phyloP scores from a whole-genome alignment of 768 basidiomycete genomes.

The Amanita molliuscula region DNA sequence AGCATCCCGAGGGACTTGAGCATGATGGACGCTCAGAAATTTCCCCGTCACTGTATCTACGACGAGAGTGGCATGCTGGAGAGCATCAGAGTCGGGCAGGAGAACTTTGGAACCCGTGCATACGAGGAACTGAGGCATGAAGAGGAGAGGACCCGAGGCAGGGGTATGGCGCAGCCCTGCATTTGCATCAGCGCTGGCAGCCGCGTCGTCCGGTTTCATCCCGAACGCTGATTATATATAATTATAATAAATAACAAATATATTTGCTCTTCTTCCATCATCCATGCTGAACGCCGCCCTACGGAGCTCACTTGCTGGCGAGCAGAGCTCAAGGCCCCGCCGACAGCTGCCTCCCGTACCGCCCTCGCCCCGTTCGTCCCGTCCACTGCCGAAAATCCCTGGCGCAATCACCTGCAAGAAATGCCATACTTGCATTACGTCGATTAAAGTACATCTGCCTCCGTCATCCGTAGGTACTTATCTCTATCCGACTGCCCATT shows the following conservation, averaged over 20 bases:
- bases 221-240: not conserved
- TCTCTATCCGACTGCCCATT: not conserved
- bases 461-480: slow-evolving; percentile 24
- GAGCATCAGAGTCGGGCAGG: slow-evolving; percentile 36
- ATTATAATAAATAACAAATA: not conserved
- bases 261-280: not conserved
- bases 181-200: too few species aligned
- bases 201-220: too few species aligned
- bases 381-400: slow-evolving; percentile 42
- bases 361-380: slow-evolving; percentile 18
- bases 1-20: slow-evolving; percentile 20
- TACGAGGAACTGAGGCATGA: slow-evolving; percentile 12
- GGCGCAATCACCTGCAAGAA: slow-evolving; percentile 34
- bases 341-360: slow-evolving; percentile 14
- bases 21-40: slow-evolving; percentile 38
- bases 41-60: slow-evolving; percentile 48
- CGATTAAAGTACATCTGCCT: slow-evolving; percentile 30
- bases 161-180: not conserved
- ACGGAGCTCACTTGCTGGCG: slow-evolving; percentile 12
- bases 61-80: slow-evolving; percentile 57
- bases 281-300: slow-evolving; percentile 10
- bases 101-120: slow-evolving; percentile 50
- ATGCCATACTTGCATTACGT: slow-evolving; percentile 35
- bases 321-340: slow-evolving; percentile 4
- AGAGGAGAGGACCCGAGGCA: not conserved